Evolutionary conservation across 2,329 filamentous ascomycete genomes (phyloP).

Genomic region (Byssochlamys sp.): DNA sequence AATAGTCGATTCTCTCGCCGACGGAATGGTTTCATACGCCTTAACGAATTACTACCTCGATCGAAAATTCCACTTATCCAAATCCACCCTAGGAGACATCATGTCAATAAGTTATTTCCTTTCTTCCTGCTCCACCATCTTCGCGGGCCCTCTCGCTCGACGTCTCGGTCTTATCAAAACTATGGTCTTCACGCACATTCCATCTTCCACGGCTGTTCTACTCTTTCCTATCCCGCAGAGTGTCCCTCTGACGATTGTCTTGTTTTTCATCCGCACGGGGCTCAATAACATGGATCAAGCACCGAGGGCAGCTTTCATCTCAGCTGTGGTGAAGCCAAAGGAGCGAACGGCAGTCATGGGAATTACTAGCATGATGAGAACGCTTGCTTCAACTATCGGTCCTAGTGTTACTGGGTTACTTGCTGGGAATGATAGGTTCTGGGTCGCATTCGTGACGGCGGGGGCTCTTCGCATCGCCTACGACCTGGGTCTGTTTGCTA

Average conservation of each 20-base stretch:
- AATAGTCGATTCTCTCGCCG: conserved; percentile 54
- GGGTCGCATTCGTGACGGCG: not conserved
- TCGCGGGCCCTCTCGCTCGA: not conserved
- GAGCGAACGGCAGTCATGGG: not conserved
- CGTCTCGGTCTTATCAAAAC: not conserved
- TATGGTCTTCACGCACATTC: not conserved
- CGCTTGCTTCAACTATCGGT: not conserved
- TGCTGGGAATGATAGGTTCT: not conserved
- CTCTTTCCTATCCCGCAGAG: not conserved
- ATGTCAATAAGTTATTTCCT: conserved; percentile 41
- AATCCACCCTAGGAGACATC: conserved; percentile 53
- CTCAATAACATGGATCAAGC: not conserved
- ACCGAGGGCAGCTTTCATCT: not conserved
- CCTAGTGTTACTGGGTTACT: not conserved
- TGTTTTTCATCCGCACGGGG: not conserved
- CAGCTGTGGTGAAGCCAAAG: not conserved
- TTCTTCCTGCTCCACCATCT: not conserved
- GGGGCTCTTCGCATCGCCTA: not conserved
- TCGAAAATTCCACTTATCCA: conserved; percentile 45
- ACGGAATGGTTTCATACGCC: conserved; percentile 54
- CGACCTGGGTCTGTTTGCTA: not conserved
- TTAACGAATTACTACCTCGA: conserved; percentile 53
- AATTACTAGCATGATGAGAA: not conserved
- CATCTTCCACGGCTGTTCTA: not conserved
- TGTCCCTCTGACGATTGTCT: not conserved